Evolutionary conservation across 345 rosid species (phyloP).

Genomic region (Eucalyptus erythrocorys): DNA sequence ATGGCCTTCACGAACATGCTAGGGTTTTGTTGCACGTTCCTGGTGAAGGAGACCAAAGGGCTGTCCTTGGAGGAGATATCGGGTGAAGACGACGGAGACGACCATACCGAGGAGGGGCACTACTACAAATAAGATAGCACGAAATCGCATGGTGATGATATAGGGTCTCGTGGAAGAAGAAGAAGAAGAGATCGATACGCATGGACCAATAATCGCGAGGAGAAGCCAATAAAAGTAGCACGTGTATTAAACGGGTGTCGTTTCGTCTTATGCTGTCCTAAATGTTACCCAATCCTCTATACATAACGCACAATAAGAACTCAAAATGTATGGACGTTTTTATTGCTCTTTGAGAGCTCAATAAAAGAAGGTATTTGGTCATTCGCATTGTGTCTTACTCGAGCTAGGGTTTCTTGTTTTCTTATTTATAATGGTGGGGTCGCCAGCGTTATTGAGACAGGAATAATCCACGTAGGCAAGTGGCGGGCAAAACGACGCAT

Average conservation of each 20-base stretch:
- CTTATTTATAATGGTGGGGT: neutral
- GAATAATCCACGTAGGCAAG: neutral
- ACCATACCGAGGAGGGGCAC: neutral
- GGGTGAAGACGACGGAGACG: slow-evolving; percentile 24
- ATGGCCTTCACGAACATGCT: slow-evolving; percentile 36
- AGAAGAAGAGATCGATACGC: neutral
- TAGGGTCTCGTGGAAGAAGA: neutral
- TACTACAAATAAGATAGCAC: neutral
- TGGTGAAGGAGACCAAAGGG: slow-evolving; percentile 30
- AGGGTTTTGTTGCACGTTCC: slow-evolving; percentile 33
- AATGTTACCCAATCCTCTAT: neutral
- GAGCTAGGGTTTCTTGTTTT: neutral
- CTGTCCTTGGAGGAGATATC: slow-evolving; percentile 39
- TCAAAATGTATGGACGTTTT: neutral
- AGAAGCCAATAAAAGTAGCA: neutral
- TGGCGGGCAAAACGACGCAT: neutral
- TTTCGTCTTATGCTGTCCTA: neutral
- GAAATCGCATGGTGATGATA: neutral
- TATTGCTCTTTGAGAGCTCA: neutral
- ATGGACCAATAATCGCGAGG: neutral
- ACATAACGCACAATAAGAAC: neutral
- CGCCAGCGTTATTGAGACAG: neutral
- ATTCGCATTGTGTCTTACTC: neutral
- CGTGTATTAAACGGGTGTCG: neutral
- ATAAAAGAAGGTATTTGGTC: neutral